Base-by-base conservation (phyloP, 202 grass and related monocot genomes). In the Cymbopogon flexuosus region DNA sequence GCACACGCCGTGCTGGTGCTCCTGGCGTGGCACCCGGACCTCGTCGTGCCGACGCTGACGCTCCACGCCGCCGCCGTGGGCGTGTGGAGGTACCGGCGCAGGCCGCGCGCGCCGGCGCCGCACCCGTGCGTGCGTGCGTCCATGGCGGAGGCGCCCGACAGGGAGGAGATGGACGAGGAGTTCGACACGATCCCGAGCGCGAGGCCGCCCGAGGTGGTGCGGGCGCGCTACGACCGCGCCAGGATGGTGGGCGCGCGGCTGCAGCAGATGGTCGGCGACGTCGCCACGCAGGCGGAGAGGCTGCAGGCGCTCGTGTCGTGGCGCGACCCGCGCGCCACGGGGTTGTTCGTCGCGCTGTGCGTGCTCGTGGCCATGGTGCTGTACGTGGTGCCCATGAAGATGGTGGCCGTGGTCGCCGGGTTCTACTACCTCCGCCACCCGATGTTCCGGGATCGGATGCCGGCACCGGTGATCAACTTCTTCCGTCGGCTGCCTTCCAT, bases 91-190 rank as follows among this genome's bases (percentile, higher is more conserved):
- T 91, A 93, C 82, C 19, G 88, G 30, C 83, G 87, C 4, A 45
- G 92, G 39, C 72, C 78, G 59, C 73, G 82, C 12, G 60, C 76
- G 0, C 90, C 84, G 19, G 75, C 72, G 46, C 73, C 88, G 16
- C 88, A 91, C 86, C 92, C 84, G 21, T 95, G 92, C 60, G 78
- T 91, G 75, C 75, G 87, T 46, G 84, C 80, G 65, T 98, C 96
- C 43, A 67, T 93, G 66, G 92, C 84, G 61, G 90, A 98, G 92
- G 59, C 86, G 6, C 58, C 67, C 5, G 90, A 95, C 59, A 79
- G 88, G 59, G 96, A 98, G 84, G 95, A 95, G 58, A 76, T 98
- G 24, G 92, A 95, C 77, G 95, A 98, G 84, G 95, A 98, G 77
- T 95, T 98, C 68, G 95, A 98, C 84, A 8, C 84, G 16, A 5